Conservation (phyloP, 352 stramenopile species). For the Phytopythium mirpurense region DNA sequence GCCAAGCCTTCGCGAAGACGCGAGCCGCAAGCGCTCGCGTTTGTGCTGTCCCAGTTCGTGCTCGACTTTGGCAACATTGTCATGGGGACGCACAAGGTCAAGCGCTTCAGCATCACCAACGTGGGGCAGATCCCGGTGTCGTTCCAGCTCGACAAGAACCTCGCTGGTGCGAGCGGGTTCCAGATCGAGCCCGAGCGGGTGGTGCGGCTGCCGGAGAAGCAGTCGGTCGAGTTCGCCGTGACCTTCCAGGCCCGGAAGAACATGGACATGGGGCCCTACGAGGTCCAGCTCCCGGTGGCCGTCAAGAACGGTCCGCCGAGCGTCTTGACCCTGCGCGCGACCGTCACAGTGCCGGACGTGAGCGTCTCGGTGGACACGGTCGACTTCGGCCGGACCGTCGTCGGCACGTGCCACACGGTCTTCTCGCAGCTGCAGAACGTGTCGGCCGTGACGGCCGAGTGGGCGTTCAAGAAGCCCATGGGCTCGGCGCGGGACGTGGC, state of each 20-base stretch:
- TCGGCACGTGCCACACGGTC: slow-evolving; percentile 85
- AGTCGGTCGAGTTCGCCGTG: slow-evolving; percentile 85
- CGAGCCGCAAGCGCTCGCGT: slow-evolving; percentile 39
- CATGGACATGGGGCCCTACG: slow-evolving; percentile 68
- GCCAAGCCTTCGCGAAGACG: slow-evolving; percentile 23
- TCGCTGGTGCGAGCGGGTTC: slow-evolving; percentile 84
- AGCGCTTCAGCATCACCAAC: slow-evolving; percentile 92
- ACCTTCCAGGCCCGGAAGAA: slow-evolving; percentile 89
- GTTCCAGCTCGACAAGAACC: slow-evolving; percentile 92
- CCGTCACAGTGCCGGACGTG: slow-evolving; percentile 90
- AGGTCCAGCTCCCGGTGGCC: slow-evolving; percentile 80
- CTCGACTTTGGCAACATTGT: slow-evolving; percentile 95
- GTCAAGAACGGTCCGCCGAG: slow-evolving; percentile 90
- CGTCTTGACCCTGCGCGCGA: slow-evolving; percentile 80
- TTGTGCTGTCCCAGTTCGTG: slow-evolving; percentile 88
- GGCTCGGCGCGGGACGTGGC: slow-evolving; percentile 69
- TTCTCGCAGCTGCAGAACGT: slow-evolving; percentile 92
- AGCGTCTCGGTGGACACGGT: slow-evolving; percentile 74
- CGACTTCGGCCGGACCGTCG: slow-evolving; percentile 88
- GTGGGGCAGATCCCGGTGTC: slow-evolving; percentile 78
- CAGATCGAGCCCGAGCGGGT: slow-evolving; percentile 92
- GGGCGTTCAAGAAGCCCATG: slow-evolving; percentile 89
- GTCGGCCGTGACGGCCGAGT: slow-evolving; percentile 84
- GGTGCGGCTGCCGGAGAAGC: slow-evolving; percentile 87
- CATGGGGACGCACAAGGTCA: slow-evolving; percentile 86